Evolutionary conservation across 768 basidiomycete genomes (phyloP), one percentile per base, ranked within the genome.

Genomic region (Podaxis pistillaris): DNA sequence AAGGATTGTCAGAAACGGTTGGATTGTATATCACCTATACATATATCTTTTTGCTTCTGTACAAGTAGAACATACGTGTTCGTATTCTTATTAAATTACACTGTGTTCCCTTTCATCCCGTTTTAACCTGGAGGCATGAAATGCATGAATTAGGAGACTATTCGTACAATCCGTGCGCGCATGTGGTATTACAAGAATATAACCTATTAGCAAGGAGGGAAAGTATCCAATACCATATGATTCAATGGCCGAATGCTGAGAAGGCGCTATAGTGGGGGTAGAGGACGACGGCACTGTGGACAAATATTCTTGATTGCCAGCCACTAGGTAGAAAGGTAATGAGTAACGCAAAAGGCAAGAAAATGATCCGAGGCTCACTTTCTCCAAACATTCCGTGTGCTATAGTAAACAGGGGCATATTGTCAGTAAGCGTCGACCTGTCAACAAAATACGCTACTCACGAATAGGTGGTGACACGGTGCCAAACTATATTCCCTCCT

Each of bases 321-420:
- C 90, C 90, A 91, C 84, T 86, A 8, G 65, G 9, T 41, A 12
- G 54, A 56, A 38, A 36, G 38, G 51, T 40, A 53, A 60, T 74
- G 11, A 71, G 57, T 54, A 62, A 61, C 4, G 28, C 51, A 8
- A 7, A 9, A 50, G 30, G 1, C 38, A 38, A 62, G 17, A 50
- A 40, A 49, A 62, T n/a, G 47, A 30, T 26, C 28, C 5, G 53
- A 52, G 17, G 74, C 80, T 65, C 70, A 86, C 86, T 79, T 86
- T 83, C 76, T 95, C 90, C 36, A 96, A 78, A 77, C 94, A 96
- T 22, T 89, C 88, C 0, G 93, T 94, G 69, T 96, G 94, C 90
- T 92, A 58, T 28, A 58, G 15, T 24, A 50, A 65, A 26, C 13
- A 19, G 12, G 51, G 3, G 2, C 24, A 36, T 33, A 22, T n/a